These are phyloP conservation scores for Amesomyces nigricolor DNA, from an alignment of 2,329 filamentous ascomycete genomes.

Conservation along the genomic window DNA sequence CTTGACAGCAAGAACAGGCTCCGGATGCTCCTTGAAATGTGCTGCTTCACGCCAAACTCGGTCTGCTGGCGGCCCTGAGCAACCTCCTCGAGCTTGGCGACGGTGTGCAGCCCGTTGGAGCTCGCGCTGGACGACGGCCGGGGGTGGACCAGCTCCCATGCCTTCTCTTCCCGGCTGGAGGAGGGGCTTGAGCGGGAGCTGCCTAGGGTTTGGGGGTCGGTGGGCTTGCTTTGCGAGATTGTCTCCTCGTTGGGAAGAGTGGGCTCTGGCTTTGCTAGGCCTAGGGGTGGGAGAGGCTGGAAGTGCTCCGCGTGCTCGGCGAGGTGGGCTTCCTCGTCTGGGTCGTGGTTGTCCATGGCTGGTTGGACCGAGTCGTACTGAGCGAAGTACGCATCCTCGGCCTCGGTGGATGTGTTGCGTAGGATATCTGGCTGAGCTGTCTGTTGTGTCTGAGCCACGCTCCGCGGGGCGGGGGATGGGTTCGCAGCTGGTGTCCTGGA, in stretches of 20 bases:
- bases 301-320: constrained; percentile 52
- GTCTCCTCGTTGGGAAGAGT: constrained; percentile 6
- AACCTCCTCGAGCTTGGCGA: constrained; percentile 56
- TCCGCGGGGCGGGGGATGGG: constrained; percentile 54
- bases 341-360: constrained; percentile 74
- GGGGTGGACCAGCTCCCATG: constrained; percentile 45
- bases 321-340: constrained; percentile 63
- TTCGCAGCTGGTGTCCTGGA: constrained; percentile 57
- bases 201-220: constrained; percentile 38
- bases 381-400: constrained; percentile 72
- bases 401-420: constrained; percentile 45
- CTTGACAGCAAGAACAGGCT: constrained; percentile 67
- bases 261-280: constrained; percentile 28
- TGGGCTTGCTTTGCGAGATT: constrained; percentile 29
- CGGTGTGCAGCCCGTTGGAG: constrained; percentile 49
- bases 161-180: constrained; percentile 32
- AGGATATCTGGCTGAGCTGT: constrained; percentile 26
- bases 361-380: constrained; percentile 75
- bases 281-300: constrained; percentile 33
- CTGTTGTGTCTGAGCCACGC: constrained; percentile 26
- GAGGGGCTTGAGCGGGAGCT: constrained; percentile 37
- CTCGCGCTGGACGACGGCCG: constrained; percentile 54
- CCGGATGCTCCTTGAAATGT: constrained; percentile 71
- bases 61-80: constrained; percentile 54
- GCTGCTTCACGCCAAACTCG: constrained; percentile 71